Percentiles rank a stretch among this genome's conserved stretches.
phyloP scores from a whole-genome alignment of 2,329 filamentous ascomycete species.

The Alternaria viburni region DNA sequence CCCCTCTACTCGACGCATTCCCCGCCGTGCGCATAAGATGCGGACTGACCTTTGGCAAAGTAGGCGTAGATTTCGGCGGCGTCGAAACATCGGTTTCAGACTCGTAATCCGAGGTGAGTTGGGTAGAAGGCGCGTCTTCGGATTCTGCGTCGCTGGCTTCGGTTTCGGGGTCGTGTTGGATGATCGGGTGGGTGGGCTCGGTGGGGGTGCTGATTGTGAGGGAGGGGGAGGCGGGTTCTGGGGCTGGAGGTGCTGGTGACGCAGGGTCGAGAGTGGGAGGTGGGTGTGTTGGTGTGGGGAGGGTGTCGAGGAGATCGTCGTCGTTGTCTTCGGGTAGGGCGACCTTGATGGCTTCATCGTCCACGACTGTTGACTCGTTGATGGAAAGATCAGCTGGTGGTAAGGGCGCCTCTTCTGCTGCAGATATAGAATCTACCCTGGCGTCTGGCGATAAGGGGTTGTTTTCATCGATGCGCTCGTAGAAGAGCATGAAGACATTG shows the following conservation, averaged over 20 bases:
- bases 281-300: not conserved
- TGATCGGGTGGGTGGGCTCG: not conserved
- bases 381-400: slow-evolving; percentile 15
- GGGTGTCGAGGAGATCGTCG: slow-evolving; percentile 14
- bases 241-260: not conserved
- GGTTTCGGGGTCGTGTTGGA: slow-evolving; percentile 6
- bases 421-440: not conserved
- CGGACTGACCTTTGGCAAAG: slow-evolving; percentile 19
- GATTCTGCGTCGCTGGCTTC: slow-evolving; percentile 31
- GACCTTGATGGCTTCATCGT: slow-evolving; percentile 17
- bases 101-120: slow-evolving; percentile 30
- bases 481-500: slow-evolving; percentile 97
- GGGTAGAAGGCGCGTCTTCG: slow-evolving; percentile 29
- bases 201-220: not conserved
- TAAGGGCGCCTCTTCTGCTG: slow-evolving; percentile 24
- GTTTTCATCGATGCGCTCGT: slow-evolving; percentile 66
- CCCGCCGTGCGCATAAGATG: slow-evolving; percentile 40
- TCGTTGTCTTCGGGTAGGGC: slow-evolving; percentile 31
- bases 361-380: not conserved
- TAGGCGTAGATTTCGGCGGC: not conserved
- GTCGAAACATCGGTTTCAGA: slow-evolving; percentile 3
- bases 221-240: not conserved
- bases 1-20: slow-evolving; percentile 17
- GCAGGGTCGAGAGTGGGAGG: not conserved
- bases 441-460: slow-evolving; percentile 39